Evolutionary conservation across 495 filamentous ascomycete genomes (phyloP), one percentile per base, ranked within the genome.

Genomic region (Tirmania nivea): DNA sequence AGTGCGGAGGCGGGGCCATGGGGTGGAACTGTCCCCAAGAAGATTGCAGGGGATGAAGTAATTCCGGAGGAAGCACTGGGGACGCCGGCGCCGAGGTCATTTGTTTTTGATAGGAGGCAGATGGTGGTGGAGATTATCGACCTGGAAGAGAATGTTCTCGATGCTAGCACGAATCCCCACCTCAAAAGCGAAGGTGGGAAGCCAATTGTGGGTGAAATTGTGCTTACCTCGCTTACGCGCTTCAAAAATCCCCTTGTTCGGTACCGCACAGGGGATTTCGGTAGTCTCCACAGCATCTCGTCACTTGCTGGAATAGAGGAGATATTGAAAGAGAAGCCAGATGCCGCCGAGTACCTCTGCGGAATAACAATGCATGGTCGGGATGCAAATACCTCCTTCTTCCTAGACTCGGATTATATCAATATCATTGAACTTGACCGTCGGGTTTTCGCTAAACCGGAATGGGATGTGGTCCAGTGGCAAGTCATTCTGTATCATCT

Each of bases 181-280:
- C 25, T 7, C 2, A n/a, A n/a, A n/a, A n/a, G n/a, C n/a, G 25
- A 31, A 31, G 25, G 25, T 3, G 2, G 25, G 25, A 3, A 31
- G 25, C 25, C 25, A 7, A 31, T 3, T 31, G 36, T 52, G 3
- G 68, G 69, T 0, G 35, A 68, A 17, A 50, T 70, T 17, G 61
- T 67, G 0, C 60, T 67, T 35, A 71, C 67, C 2, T 70, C 68
- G 1, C 55, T 71, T 3, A 59, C 63, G 34, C 61, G 67, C 5
- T 49, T 64, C 3, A 61, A 66, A 1, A 68, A 71, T 42, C 69
- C 69, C 0, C 57, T 70, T 3, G 63, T 71, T 10, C 64, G 69
- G 8, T 71, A 69, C 52, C 54, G 63, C 8, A 64, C 62, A 1
- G 68, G 69, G 12, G 69, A 71, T 50, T 37, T 69, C 10, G 66